Evolutionary conservation across 2,329 filamentous ascomycete genomes (phyloP).

Genomic region (Amauroascus niger): DNA sequence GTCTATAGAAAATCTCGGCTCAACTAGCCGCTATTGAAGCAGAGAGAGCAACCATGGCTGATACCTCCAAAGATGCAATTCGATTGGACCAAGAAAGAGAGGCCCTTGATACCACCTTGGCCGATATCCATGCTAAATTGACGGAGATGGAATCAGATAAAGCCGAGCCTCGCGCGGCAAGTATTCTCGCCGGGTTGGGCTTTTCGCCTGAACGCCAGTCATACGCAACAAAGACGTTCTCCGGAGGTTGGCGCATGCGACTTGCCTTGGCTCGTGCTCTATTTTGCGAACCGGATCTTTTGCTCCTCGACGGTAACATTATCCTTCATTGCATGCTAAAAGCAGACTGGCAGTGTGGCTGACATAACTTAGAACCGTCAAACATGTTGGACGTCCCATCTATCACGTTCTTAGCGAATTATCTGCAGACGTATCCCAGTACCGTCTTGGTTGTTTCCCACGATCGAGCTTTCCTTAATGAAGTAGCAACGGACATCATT

Average conservation of each 20-base stretch:
- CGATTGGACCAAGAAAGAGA: conserved; percentile 80
- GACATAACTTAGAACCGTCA: conserved; percentile 61
- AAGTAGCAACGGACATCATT: conserved; percentile 97
- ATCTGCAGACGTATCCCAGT: conserved; percentile 86
- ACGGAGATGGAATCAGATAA: conserved; percentile 99
- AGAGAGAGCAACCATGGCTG: conserved; percentile 69
- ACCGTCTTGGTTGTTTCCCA: conserved; percentile 94
- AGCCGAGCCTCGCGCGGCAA: conserved; percentile 87
- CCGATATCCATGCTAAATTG: conserved; percentile 82
- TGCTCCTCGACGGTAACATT: conserved; percentile 65
- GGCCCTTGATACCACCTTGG: conserved; percentile 78
- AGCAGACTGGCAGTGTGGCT: conserved; percentile 13
- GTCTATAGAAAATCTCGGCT: conserved; percentile 59
- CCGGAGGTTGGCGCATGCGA: conserved; percentile 99
- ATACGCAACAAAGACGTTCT: conserved; percentile 92
- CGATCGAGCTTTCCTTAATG: conserved; percentile 97
- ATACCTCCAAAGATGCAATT: conserved; percentile 81
- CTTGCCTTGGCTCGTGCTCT: conserved; percentile 86
- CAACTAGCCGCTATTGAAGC: conserved; percentile 68
- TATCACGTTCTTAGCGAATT: conserved; percentile 93
- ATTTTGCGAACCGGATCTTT: conserved; percentile 92
- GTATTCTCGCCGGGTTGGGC: conserved; percentile 90
- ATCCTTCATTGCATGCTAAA: not conserved
- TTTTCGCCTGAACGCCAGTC: conserved; percentile 92
- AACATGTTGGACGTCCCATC: conserved; percentile 99